Conservation (phyloP, 805 yeast species). For the Metschnikowia lunata region DNA sequence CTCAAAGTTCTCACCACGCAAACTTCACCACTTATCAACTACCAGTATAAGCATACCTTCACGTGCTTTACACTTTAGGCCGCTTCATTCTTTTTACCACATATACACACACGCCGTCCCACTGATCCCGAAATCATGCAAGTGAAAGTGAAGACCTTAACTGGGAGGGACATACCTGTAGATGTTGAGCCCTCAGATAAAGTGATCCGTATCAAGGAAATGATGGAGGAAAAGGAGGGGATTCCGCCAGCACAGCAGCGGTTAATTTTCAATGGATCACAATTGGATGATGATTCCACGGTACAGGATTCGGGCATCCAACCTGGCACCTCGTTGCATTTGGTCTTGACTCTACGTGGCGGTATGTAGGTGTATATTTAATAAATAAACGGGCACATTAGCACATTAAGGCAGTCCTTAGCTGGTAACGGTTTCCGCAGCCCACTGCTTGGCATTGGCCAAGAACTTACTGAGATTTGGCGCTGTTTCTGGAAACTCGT, state of each 20-base stretch:
- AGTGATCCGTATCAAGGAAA: constrained; percentile 76
- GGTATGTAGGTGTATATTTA: constrained; percentile 37
- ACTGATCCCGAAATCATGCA: constrained; percentile 38
- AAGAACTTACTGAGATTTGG: constrained; percentile 34
- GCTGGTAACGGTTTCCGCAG: neutral
- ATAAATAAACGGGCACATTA: neutral
- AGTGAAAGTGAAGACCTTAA: constrained; percentile 70
- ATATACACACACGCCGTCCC: too few species aligned
- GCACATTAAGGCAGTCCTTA: neutral
- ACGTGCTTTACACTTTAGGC: too few species aligned
- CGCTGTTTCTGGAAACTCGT: constrained; percentile 64
- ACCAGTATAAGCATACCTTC: too few species aligned
- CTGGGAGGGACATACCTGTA: constrained; percentile 78
- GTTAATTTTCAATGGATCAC: constrained; percentile 84
- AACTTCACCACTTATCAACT: too few species aligned
- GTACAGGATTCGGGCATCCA: constrained; percentile 68
- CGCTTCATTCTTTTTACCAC: too few species aligned
- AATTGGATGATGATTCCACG: constrained; percentile 80
- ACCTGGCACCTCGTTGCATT: constrained; percentile 84
- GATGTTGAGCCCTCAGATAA: constrained; percentile 68
- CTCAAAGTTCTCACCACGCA: too few species aligned
- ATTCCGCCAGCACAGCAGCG: constrained; percentile 96
- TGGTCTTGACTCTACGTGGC: constrained; percentile 90
- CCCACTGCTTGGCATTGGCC: constrained; percentile 39
- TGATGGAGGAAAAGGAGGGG: constrained; percentile 94